Conservation (phyloP, 305 asterid genomes). For the Fraxinus platypoda region DNA sequence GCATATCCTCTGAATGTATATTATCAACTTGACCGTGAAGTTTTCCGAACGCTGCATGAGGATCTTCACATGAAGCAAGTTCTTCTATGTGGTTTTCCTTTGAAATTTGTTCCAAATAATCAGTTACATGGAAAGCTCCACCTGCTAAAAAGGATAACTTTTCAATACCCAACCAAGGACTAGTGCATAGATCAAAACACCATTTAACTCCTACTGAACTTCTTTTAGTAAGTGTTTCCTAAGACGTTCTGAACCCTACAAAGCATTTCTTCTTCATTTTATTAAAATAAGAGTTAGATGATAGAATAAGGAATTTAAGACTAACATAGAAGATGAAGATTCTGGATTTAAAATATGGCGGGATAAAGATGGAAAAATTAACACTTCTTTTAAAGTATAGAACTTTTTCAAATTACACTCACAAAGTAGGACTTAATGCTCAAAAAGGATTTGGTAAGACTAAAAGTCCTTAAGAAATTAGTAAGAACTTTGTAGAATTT, state of each 20-base stretch:
- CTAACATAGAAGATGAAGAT: not conserved
- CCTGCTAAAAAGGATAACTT: slow-evolving; percentile 38
- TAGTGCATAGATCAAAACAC: slow-evolving; percentile 5
- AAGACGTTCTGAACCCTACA: slow-evolving; percentile 4
- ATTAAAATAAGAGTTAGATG: not conserved
- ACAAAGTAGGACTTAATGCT: not conserved
- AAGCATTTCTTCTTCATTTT: slow-evolving; percentile 3
- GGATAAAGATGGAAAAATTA: not conserved
- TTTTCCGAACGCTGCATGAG: slow-evolving; percentile 31
- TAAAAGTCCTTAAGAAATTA: slow-evolving; percentile 3
- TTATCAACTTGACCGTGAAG: slow-evolving; percentile 41
- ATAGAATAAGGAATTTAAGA: slow-evolving; percentile 2
- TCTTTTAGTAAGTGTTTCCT: slow-evolving; percentile 2
- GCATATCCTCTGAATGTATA: slow-evolving; percentile 31
- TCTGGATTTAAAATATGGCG: not conserved
- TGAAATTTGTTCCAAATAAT: slow-evolving; percentile 34
- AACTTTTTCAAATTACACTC: not conserved
- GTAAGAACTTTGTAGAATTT: not conserved
- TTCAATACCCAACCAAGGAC: slow-evolving; percentile 22
- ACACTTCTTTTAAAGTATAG: not conserved
- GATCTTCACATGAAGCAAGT: slow-evolving; percentile 36
- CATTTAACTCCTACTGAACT: not conserved
- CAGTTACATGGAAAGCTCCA: slow-evolving; percentile 32
- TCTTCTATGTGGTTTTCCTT: slow-evolving; percentile 33
- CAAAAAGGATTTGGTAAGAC: slow-evolving; percentile 7